A percentile compares a stretch with the other conserved stretches of the same genome.
Evolutionary conservation across 306 rosid genomes (phyloP).

Genomic region (Rosa multiflora): DNA sequence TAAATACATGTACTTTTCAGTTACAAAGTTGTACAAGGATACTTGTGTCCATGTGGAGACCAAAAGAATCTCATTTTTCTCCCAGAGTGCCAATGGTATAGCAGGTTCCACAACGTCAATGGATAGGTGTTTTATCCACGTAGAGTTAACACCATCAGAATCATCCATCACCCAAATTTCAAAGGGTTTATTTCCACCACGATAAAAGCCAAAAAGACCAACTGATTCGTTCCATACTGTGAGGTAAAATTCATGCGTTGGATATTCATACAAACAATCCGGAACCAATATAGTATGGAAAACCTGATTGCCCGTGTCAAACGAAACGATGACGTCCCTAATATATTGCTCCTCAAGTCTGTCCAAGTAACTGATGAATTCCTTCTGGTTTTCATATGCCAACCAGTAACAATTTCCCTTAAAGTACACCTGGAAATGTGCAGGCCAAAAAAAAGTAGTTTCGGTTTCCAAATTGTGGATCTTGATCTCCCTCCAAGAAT

Average conservation of each 20-base stretch:
- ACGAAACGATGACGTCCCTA: too few species aligned
- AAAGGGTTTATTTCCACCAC: neutral
- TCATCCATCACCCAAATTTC: constrained; percentile 6
- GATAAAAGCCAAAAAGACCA: neutral
- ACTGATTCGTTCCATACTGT: neutral
- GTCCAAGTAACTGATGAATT: neutral
- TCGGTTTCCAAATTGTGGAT: neutral
- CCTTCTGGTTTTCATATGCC: neutral
- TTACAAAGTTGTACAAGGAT: neutral
- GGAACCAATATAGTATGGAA: neutral
- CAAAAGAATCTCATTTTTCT: neutral
- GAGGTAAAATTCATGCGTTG: neutral
- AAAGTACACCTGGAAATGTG: neutral
- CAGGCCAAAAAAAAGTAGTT: neutral
- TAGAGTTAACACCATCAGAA: neutral
- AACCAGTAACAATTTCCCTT: constrained; percentile 2
- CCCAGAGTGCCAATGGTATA: neutral
- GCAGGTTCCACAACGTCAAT: neutral
- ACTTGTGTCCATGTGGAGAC: neutral
- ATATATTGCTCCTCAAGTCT: neutral
- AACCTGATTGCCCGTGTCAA: neutral
- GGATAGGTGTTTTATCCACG: neutral
- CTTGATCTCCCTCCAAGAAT: constrained; percentile 23
- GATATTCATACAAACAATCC: neutral
- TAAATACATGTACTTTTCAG: neutral